Conservation (phyloP, 2,329 filamentous ascomycete species). For the Venturia carpophila region DNA sequence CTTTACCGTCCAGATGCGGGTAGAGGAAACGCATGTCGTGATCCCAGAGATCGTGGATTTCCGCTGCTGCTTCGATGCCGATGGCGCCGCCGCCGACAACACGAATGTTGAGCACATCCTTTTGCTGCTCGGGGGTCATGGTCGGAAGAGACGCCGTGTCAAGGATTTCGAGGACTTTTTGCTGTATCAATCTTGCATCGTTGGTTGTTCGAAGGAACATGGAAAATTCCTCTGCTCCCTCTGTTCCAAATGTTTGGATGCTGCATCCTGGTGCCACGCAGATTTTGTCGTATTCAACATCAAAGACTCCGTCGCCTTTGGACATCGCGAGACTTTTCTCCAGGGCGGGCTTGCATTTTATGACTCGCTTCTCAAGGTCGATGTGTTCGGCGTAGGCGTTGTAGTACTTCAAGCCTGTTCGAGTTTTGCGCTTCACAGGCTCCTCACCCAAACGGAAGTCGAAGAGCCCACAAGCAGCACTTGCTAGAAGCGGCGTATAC, state of each 20-base stretch:
- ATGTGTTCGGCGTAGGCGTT: constrained; percentile 36
- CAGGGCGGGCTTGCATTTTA: constrained; percentile 33
- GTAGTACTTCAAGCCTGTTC: constrained; percentile 26
- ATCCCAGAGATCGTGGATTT: constrained; percentile 37
- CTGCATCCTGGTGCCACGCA: constrained; percentile 37
- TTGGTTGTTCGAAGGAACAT: constrained; percentile 33
- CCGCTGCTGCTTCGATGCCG: constrained; percentile 38
- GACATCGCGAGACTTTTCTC: constrained; percentile 21
- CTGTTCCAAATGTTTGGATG: constrained; percentile 34
- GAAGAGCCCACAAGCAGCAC: constrained; percentile 38
- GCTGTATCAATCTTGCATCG: constrained; percentile 31
- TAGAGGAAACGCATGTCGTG: constrained; percentile 35
- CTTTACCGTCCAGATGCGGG: constrained; percentile 33
- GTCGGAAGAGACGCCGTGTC: constrained; percentile 31
- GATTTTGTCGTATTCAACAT: constrained; percentile 37
- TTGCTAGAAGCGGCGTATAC: constrained; percentile 37
- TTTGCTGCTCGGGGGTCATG: constrained; percentile 26
- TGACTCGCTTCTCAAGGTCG: constrained; percentile 30
- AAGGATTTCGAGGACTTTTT: constrained; percentile 31
- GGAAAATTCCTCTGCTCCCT: constrained; percentile 33
- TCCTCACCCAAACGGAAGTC: constrained; percentile 41
- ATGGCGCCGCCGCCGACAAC: constrained; percentile 38
- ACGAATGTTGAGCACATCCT: constrained; percentile 32
- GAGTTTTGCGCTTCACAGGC: constrained; percentile 32
- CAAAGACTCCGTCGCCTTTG: constrained; percentile 26